Evolutionary conservation across 345 rosid genomes (phyloP), one percentile per base, ranked within the genome.

Genomic region (Physaria fendleri): DNA sequence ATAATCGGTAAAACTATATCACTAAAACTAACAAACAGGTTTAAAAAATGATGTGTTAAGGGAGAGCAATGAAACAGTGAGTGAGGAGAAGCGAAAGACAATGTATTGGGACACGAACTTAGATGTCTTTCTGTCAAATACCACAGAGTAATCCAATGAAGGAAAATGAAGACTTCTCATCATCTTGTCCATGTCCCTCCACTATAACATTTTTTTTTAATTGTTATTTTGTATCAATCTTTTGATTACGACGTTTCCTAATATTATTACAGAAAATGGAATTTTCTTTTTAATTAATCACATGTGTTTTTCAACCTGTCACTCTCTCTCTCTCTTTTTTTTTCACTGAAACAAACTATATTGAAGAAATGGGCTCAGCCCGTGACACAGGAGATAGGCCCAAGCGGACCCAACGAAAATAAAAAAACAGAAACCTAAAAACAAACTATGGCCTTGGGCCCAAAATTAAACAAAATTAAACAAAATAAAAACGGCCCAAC

Each of bases 101-200:
- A 28, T 46, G 68, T 61, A 29, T 69, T 22, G 73, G 62, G 56
- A 44, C 73, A 53, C 44, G 61, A 53, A 60, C 22, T 51, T 51
- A 14, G 5, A 68, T 68, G 55, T 68, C 60, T 60, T 68, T 44
- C 23, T 60, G 55, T 35, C 49, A 60, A 44, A 33, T 5, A 54
- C 56, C 40, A 59, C 9, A 51, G 63, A 69, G 68, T 62, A 20
- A 61, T 61, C 73, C 68, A 69, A 69, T 48, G 68, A 51, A 60
- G 48, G 68, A 51, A 60, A 41, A 58, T 1, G 72, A 69, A 54
- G 74, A 62, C 68, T 54, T 62, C 51, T 62, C 68, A 54, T 69
- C 5, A 62, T 38, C 45, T 38, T 54, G 74, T 54, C 68, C 68
- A 38, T 62, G 68, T 61, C 68, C 62, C 16, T 34, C 56, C 73